Percentiles rank a stretch among this genome's conserved stretches.
phyloP scores from a whole-genome alignment of 768 basidiomycete species.

The Amanita rimosa region DNA sequence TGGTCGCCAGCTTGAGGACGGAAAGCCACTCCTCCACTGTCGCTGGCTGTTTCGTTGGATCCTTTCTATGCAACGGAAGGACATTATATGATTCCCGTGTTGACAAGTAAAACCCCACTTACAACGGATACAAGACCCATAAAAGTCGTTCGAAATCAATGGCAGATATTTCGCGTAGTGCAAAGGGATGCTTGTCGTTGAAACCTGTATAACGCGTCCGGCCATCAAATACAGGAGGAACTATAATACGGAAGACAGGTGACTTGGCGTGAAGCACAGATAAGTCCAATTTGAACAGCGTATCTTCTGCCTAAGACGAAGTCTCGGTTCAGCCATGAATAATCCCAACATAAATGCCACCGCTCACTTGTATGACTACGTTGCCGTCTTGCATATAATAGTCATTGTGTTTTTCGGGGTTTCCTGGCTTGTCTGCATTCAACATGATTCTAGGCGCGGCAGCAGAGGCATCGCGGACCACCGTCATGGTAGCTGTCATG shows the following conservation, averaged over 20 bases:
- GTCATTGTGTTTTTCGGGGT: constrained; percentile 13
- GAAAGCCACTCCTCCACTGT: constrained; percentile 21
- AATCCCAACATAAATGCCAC: neutral
- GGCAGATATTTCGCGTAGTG: constrained; percentile 31
- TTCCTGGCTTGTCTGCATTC: neutral
- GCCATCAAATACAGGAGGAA: constrained; percentile 21
- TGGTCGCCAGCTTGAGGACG: constrained; percentile 23
- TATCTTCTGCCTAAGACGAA: constrained; percentile 35
- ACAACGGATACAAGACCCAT: constrained; percentile 46
- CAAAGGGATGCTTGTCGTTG: constrained; percentile 24
- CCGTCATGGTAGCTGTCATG: neutral
- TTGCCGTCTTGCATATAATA: constrained; percentile 21
- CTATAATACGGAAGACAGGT: constrained; percentile 17
- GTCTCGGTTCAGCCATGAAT: neutral
- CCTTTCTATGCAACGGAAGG: constrained; percentile 5
- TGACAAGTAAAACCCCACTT: constrained; percentile 7
- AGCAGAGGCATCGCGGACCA: neutral
- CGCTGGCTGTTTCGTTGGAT: constrained; percentile 11
- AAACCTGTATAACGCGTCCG: constrained; percentile 13
- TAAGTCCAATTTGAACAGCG: constrained; percentile 37
- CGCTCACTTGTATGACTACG: constrained; percentile 19
- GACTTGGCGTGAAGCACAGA: constrained; percentile 30
- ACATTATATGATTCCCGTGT: neutral
- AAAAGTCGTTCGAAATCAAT: constrained; percentile 42
- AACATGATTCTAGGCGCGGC: neutral